Base-by-base conservation (phyloP, 2,329 filamentous ascomycete genomes). In the Fusarium pilosicola region DNA sequence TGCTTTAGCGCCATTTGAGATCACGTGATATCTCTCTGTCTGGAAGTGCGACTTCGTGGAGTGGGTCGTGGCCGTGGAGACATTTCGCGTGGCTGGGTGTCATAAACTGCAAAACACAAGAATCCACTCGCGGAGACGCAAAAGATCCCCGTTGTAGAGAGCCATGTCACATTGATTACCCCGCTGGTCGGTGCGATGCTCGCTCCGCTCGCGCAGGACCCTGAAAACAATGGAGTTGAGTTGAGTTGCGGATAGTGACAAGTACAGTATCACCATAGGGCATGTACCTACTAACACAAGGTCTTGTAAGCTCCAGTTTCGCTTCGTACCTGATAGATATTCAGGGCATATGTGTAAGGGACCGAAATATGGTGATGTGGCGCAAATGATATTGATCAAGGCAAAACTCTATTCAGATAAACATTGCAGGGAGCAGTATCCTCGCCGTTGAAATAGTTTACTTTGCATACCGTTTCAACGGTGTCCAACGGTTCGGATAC, bases 181-280 rank as follows among this genome's bases (percentile, higher is more conserved):
- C 71, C 71, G 71, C 71, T 65, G 71, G 68, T 57, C 51, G 68
- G 71, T 74, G 71, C 71, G 41, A 62, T 65, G 59, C 58, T 68
- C 64, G 57, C 58, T 68, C 45, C 38, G 70, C 62, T 68, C 48
- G 51, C 46, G 56, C 48, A 62, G 48, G 71, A 74, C 71, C 71
- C 71, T 73, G 64, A 57, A 69, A 69, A 69, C 38, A 48, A 70
- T 34, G 42, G 48, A 69, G 42, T 57, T 54, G 56, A 41, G 59
- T 48, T 60, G 49, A 44, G 59, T 48, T 60, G 49, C 59, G 68
- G 46, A 69, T 36, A 49, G 46, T 59, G 52, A 57, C 42, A 45
- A 72, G 71, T 71, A 70, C 62, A 72, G 71, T 71, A 70, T 65
- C 55, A 62, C 54, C 38, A 56, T 46, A 17, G 62, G 22, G 46